Base-by-base conservation (phyloP, 768 basidiomycete species). In the Boletus fagicola region DNA sequence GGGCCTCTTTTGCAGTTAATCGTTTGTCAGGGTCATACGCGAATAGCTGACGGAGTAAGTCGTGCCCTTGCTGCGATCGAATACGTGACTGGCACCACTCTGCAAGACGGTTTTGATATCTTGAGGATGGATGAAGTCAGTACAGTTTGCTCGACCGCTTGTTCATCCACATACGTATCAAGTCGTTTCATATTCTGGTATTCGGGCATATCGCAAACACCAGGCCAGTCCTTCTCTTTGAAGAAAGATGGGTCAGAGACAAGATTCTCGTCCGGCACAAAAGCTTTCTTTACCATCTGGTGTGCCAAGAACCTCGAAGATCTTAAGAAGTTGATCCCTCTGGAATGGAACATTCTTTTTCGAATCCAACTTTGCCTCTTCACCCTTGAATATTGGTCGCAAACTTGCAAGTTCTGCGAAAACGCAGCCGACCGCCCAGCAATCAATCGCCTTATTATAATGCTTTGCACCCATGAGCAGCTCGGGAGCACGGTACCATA, bases 261-360 rank as follows among this genome's bases (percentile, higher is more conserved):
- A 24, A 57, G 4, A 7, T 20, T 49, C 20, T 46, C 42, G 13
- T 57, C 20, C 16, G 5, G 24, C 3, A 48, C 20, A 39, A 31
- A 36, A 30, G 12, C 2, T 1, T 11, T 50, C 39, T 1, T 63
- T 65, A 92, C 94, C 87, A 51, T 90, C 82, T 44, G 95, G 89
- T 5, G 90, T 92, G 5, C 97, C 95, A 18, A 97, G 72, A 0
- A 98, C 88, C 65, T 99, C 97, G 56, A 98, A 88, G n/a, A 99
- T 97, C 74, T 93, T 95, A 28, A 91, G 75, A 57, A 98, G 80
- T 66, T 99, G 97, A 72, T 98, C 97, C 54, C 88, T 81, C 70
- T 99, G 97, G 71, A 98, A 99, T 0, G 97, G 97, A 0, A 98
- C 87, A 57, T 92, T 94, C 79, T 98, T 98, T 79, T 98, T 96